Conservation (phyloP, 1,139 yeast species). For the Saccharomyces pastorianus region DNA sequence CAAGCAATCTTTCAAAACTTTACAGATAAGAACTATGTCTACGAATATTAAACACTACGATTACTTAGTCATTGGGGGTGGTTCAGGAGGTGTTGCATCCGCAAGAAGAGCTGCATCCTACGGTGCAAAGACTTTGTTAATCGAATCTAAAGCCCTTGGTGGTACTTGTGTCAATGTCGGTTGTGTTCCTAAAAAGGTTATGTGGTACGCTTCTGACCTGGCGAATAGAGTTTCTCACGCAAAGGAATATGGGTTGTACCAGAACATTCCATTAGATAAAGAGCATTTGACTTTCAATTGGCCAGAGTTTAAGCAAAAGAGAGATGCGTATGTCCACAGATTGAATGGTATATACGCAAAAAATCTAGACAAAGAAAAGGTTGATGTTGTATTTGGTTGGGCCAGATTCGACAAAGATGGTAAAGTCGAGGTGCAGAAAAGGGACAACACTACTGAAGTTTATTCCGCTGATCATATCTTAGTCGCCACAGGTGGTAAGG, state of each 20-base stretch:
- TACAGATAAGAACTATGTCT: conserved; percentile 9
- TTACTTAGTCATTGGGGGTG: conserved; percentile 87
- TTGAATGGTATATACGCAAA: conserved; percentile 89
- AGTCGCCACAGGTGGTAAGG: conserved; percentile 90
- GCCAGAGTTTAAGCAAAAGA: conserved; percentile 68
- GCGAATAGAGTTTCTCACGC: conserved; percentile 72
- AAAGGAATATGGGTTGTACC: conserved; percentile 68
- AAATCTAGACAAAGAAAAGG: conserved; percentile 81
- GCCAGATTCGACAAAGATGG: conserved; percentile 68
- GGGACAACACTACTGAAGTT: conserved; percentile 46
- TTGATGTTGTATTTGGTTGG: conserved; percentile 79
- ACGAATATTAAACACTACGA: conserved; percentile 7
- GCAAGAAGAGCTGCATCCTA: conserved; percentile 93
- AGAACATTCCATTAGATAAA: conserved; percentile 46
- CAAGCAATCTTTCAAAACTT: conserved; percentile 1
- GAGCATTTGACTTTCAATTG: conserved; percentile 55
- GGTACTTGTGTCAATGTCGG: conserved; percentile 99
- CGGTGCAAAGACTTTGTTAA: conserved; percentile 78
- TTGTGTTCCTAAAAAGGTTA: conserved; percentile 96
- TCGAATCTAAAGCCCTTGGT: conserved; percentile 78
- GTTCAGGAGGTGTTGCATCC: conserved; percentile 98
- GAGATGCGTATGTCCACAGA: conserved; percentile 84
- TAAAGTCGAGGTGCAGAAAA: conserved; percentile 66
- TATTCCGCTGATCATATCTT: conserved; percentile 77
- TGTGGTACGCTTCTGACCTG: conserved; percentile 95